Percentiles rank a stretch among this genome's conserved stretches.
phyloP scores from a whole-genome alignment of 345 rosid species.

The Eucalyptus erythrocorys region DNA sequence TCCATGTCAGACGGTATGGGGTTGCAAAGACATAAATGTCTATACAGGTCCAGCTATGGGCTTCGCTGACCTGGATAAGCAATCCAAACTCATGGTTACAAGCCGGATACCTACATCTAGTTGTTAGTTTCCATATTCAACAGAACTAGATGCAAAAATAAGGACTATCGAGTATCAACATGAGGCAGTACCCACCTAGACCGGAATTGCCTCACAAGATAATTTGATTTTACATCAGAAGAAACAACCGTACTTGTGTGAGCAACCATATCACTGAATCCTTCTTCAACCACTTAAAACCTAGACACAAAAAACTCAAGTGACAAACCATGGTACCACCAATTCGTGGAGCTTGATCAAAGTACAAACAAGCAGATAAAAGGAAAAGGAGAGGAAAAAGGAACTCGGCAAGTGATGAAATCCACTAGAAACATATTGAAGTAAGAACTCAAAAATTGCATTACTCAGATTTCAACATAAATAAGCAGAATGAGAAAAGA shows the following conservation, averaged over 20 bases:
- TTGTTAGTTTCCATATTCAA: no score
- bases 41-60: constrained; percentile 83
- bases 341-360: not conserved
- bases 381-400: not conserved
- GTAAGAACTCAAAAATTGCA: no score
- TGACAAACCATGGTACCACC: not conserved
- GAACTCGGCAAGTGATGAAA: not conserved
- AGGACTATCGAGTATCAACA: no score
- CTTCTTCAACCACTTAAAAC: not conserved
- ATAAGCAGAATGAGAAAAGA: no score
- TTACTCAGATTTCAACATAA: no score
- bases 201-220: no score
- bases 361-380: not conserved
- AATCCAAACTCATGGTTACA: no score
- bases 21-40: constrained; percentile 89
- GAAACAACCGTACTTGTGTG: not conserved
- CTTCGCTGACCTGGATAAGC: constrained; percentile 22
- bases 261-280: not conserved
- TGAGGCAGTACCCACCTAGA: no score
- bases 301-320: not conserved
- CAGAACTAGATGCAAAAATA: no score
- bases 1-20: constrained; percentile 88
- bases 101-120: no score
- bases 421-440: not conserved
- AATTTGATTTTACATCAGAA: no score